Conservation (phyloP, 495 filamentous ascomycete species). For the Xylaria bambusicola region DNA sequence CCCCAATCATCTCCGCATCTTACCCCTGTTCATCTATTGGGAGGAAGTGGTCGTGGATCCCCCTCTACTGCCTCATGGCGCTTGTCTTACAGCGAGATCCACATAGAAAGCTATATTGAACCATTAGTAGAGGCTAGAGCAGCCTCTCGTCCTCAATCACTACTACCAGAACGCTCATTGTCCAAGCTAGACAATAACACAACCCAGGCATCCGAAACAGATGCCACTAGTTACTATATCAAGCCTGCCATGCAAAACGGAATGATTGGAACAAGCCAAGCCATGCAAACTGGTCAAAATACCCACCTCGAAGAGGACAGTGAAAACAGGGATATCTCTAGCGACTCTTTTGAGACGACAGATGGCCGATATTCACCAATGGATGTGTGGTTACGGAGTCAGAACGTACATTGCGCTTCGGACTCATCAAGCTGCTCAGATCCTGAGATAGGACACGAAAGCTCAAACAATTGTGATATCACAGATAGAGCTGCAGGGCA, state of each 20-base stretch:
- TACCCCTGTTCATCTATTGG: conserved; percentile 26
- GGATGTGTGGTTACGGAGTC: conserved; percentile 45
- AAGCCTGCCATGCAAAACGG: conserved; percentile 11
- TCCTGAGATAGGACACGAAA: conserved; percentile 26
- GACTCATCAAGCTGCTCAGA: conserved; percentile 31
- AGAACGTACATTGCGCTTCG: conserved; percentile 37
- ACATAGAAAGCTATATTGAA: conserved; percentile 33
- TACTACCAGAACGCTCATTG: background rate
- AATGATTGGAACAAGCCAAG: conserved; percentile 11
- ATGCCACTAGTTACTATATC: background rate
- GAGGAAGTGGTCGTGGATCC: conserved; percentile 29
- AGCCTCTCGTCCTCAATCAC: conserved; percentile 5
- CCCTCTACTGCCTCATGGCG: conserved; percentile 43
- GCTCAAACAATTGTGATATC: conserved; percentile 18
- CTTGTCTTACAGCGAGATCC: conserved; percentile 40
- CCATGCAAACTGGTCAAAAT: background rate
- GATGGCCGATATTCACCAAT: conserved; percentile 37
- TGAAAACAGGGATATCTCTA: conserved; percentile 17
- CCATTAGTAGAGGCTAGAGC: conserved; percentile 14
- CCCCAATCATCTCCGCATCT: conserved; percentile 35
- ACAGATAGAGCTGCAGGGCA: background rate
- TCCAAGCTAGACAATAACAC: conserved; percentile 5
- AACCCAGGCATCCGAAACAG: background rate
- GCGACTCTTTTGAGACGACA: conserved; percentile 17
- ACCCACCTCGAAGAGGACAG: conserved; percentile 5